Base-by-base conservation (phyloP, 768 basidiomycete species). In the Gymnopilus dilepis region DNA sequence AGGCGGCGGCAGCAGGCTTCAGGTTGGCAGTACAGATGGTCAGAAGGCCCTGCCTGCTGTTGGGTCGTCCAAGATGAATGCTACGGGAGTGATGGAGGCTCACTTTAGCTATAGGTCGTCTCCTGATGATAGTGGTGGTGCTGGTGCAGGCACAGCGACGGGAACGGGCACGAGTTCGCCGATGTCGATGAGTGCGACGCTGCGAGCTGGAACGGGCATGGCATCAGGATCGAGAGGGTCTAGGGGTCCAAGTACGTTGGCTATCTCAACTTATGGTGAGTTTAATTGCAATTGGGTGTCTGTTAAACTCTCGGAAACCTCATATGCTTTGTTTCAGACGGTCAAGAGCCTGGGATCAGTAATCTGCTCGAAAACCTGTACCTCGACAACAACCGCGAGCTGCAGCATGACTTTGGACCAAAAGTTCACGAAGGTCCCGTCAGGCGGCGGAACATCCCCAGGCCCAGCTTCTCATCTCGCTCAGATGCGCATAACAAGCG, bases 391-490 rank as follows among this genome's bases (percentile, higher is more conserved):
- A 89, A 87, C 69, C 87, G 89, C 24, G 94, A 97, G 60, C 81
- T 94, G 1, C 87, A 94, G 60, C 83, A 90, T 28, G 96, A 99
- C 68, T 97, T 99, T 70, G 97, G 97, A 6, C 95, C 96, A 3
- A 86, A 85, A 54, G 86, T 96, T 4, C 88, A 91, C 58, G 88
- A 92, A 60, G 92, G 92, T 0, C 89, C 94, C 38, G 75, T 92
- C 21, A 85, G 94, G 22, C 84, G 93, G 37, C 86, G 94, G 6
- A 90, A 89, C 66, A 80, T 89, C 0, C 81, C 84, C 4, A 84
- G 95, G 21, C 86, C 92, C 59, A 84, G 80, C 52, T 88, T 91
- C 68, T 78, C 84, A 3, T 73, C 85, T 2, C 84, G 94, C 34
- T 11, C 34, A 31, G 92, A 95, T 66, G 85, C 83, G 4, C 77